Conservation (phyloP, 1,139 yeast genomes). For the Hanseniaspora sp. region DNA sequence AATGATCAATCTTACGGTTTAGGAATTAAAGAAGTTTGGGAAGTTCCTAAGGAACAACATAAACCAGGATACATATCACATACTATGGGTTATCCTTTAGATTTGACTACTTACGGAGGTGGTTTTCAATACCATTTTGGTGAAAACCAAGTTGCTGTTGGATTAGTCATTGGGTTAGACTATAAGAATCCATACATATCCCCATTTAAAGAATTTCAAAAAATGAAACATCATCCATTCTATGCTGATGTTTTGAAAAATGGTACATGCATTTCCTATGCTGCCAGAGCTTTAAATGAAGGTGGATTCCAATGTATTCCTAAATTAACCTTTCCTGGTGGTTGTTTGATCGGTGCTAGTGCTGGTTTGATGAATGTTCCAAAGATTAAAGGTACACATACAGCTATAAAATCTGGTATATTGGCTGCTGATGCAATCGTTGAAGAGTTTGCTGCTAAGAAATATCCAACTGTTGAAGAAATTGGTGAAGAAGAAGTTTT, state of each 20-base stretch:
- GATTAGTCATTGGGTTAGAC: slow-evolving; percentile 84
- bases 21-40: slow-evolving; percentile 96
- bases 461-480: slow-evolving; percentile 20
- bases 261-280: slow-evolving; percentile 87
- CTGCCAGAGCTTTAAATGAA: slow-evolving; percentile 90
- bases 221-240: slow-evolving; percentile 82
- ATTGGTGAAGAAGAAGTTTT: slow-evolving; percentile 33
- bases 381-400: slow-evolving; percentile 94
- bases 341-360: slow-evolving; percentile 82
- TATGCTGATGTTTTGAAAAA: slow-evolving; percentile 67
- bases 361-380: slow-evolving; percentile 98
- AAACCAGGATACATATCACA: slow-evolving; percentile 76
- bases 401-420: slow-evolving; percentile 92
- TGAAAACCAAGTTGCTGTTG: slow-evolving; percentile 79
- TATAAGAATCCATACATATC: slow-evolving; percentile 87
- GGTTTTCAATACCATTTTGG: slow-evolving; percentile 97
- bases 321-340: slow-evolving; percentile 84
- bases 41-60: slow-evolving; percentile 76
- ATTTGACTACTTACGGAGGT: slow-evolving; percentile 74
- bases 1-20: slow-evolving; percentile 87
- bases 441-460: slow-evolving; percentile 36
- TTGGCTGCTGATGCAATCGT: slow-evolving; percentile 82
- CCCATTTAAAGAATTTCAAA: slow-evolving; percentile 92
- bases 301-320: slow-evolving; percentile 94
- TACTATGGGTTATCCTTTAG: slow-evolving; percentile 79